These are phyloP conservation scores for Tuctoria greenei DNA, from an alignment of 176 grass and related monocot genomes.

Conservation along the genomic window DNA sequence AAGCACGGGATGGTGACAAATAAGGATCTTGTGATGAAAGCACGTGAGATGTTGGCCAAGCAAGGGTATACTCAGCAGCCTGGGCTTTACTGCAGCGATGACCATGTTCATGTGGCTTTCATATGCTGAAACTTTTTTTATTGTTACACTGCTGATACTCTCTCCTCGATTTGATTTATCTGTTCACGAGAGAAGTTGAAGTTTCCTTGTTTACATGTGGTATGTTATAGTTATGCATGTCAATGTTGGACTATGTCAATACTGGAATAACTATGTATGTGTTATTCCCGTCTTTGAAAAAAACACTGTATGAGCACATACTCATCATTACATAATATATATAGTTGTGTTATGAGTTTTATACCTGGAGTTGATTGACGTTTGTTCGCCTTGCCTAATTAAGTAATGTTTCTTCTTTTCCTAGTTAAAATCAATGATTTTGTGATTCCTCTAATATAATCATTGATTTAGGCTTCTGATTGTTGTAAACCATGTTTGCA, in stretches of 20 bases:
- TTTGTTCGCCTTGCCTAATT: too few relatives aligned
- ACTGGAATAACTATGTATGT: constrained; percentile 23
- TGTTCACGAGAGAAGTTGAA: constrained; percentile 21
- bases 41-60: constrained; percentile 61
- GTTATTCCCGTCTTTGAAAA: background rate
- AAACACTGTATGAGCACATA: constrained; percentile 2
- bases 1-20: constrained; percentile 56
- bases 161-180: background rate
- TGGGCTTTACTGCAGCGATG: constrained; percentile 85
- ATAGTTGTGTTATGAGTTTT: background rate
- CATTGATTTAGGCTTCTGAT: too few relatives aligned
- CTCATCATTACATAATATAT: background rate
- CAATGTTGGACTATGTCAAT: constrained; percentile 2
- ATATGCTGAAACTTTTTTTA: constrained; percentile 54
- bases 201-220: constrained; percentile 13
- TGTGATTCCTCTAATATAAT: too few relatives aligned
- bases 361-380: background rate
- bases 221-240: background rate
- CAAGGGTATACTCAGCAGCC: constrained; percentile 85
- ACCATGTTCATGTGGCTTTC: constrained; percentile 71
- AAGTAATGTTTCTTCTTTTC: too few relatives aligned
- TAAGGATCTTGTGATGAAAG: constrained; percentile 65
- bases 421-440: too few relatives aligned
- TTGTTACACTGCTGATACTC: background rate
- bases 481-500: too few relatives aligned